These are phyloP conservation scores for Limnanthes douglasii DNA, from an alignment of 345 rosid species.

Conservation along the genomic window DNA sequence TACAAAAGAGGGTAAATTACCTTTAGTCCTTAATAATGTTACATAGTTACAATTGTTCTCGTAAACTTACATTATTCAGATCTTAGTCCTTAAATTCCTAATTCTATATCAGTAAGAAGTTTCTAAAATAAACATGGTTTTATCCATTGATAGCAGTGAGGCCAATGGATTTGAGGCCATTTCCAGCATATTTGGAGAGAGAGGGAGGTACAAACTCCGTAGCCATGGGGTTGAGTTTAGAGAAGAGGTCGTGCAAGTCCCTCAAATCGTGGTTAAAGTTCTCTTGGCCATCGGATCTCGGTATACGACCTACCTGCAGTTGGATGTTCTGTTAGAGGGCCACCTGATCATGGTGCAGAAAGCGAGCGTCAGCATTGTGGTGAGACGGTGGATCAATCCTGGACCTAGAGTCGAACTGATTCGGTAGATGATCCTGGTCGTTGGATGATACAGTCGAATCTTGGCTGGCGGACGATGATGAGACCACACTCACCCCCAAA, in stretches of 20 bases:
- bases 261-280: slow-evolving; percentile 46
- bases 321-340: slow-evolving; percentile 22
- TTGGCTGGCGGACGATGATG: slow-evolving; percentile 17
- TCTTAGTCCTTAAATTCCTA: too few species aligned
- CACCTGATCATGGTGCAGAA: slow-evolving; percentile 11
- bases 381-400: slow-evolving; percentile 11
- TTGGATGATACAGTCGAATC: slow-evolving; percentile 22
- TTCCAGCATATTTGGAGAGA: slow-evolving; percentile 16
- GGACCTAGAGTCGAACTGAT: slow-evolving; percentile 13
- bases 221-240: slow-evolving; percentile 92
- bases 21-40: too few species aligned
- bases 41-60: too few species aligned
- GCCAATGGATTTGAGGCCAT: slow-evolving; percentile 17
- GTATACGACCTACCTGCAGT: slow-evolving; percentile 6
- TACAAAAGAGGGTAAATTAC: too few species aligned
- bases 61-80: too few species aligned
- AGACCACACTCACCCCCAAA: slow-evolving; percentile 12
- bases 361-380: not conserved
- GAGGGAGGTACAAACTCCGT: slow-evolving; percentile 90
- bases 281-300: slow-evolving; percentile 28
- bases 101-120: too few species aligned
- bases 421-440: slow-evolving; percentile 33
- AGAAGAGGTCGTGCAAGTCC: slow-evolving; percentile 74
- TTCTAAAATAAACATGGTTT: too few species aligned
- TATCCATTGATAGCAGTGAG: too few species aligned